Base-by-base conservation (phyloP, 768 basidiomycete genomes). In the Nidula microcarpa region DNA sequence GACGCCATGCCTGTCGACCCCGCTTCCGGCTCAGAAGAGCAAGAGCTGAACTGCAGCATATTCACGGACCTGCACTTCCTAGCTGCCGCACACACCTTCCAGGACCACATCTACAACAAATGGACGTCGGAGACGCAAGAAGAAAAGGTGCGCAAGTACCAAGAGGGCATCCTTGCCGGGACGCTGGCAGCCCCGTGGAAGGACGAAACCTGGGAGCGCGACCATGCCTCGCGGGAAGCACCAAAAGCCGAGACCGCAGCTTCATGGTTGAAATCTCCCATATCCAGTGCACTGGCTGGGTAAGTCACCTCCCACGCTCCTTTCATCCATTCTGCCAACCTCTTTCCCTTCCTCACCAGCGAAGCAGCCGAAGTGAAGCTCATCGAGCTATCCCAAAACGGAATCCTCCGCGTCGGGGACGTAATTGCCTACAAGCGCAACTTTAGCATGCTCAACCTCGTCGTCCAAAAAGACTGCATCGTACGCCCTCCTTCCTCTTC, bases 131-230 rank as follows among this genome's bases (percentile, higher is more conserved):
- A 73, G 34, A 59, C 72, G 1, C 79, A 82, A 50, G 50, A 52
- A 10, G 70, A 69, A 34, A 74, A 74, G 51, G 69, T 82, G 8
- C 55, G 61, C 23, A 64, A 71, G 55, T 84, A 76, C 60, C 54
- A 72, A 43, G 65, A 68, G 13, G 80, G 77, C 14, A 69, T 83
- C 17, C 55, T 57, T 2, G 60, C 69, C 11, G 83, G 82, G 1
- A 74, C 68, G 6, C 51, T 82, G 34, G 75, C 80, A 33, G 82
- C 77, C 10, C 73, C 79, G 37, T 85, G 82, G 82, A 86, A 86
- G 60, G 84, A 86, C 59, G 80, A 85, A 34, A 74, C 71, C 34
- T 86, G 84, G 84, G 74, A 75, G 47, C 65, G 63, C 37, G 75
- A 78, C 5, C 76, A 82, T 44, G 39, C 39, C 39, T 11, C 39